Conservation (phyloP, 2,329 filamentous ascomycete species). For the Cordyceps cateniannulata region DNA sequence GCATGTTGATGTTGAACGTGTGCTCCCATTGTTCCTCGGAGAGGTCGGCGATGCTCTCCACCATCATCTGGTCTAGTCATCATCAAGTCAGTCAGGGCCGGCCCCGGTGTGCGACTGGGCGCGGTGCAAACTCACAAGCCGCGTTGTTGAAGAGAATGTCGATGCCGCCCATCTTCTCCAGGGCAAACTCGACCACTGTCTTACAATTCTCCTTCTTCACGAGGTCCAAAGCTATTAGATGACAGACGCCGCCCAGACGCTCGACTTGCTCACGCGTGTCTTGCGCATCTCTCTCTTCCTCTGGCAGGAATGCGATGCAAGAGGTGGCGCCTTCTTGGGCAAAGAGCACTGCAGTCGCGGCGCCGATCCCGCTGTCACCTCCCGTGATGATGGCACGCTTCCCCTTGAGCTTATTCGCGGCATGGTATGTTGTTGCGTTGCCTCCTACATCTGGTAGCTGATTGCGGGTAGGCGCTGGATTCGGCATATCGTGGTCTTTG, state of each 20-base stretch:
- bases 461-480: conserved; percentile 53
- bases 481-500: conserved; percentile 41
- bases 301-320: conserved; percentile 66
- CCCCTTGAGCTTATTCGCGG: conserved; percentile 67
- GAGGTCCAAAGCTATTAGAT: conserved; percentile 59
- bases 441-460: conserved; percentile 62
- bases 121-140: conserved; percentile 50
- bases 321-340: conserved; percentile 74
- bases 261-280: conserved; percentile 68
- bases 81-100: neutral
- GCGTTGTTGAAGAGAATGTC: conserved; percentile 73
- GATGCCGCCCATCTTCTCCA: conserved; percentile 60
- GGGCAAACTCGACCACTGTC: conserved; percentile 59
- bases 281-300: conserved; percentile 70
- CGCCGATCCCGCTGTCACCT: conserved; percentile 73
- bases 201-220: conserved; percentile 61
- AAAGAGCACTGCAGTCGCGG: conserved; percentile 68
- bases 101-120: too few relatives aligned
- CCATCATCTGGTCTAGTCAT: conserved; percentile 49
- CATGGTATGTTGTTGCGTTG: conserved; percentile 63
- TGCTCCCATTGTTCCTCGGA: conserved; percentile 71
- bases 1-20: conserved; percentile 79
- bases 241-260: conserved; percentile 57
- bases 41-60: conserved; percentile 63
- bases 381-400: conserved; percentile 76